Evolutionary conservation across 1,284 basidiomycete species (phyloP).

Genomic region (Papiliotrema laurentii): DNA sequence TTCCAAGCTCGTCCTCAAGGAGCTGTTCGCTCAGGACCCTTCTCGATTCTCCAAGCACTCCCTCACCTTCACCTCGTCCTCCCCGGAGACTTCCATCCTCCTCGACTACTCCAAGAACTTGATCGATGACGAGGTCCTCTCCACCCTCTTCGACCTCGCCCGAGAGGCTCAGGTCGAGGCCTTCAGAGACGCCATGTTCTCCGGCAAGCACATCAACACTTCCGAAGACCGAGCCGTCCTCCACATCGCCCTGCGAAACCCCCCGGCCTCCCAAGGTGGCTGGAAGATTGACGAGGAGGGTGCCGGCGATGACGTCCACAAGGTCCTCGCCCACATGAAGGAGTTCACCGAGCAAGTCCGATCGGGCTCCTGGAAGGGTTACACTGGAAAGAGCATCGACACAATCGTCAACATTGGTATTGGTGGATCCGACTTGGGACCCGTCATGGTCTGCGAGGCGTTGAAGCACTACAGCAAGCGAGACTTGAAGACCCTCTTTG

Average conservation of each 20-base stretch:
- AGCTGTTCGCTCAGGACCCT: slow-evolving; percentile 86
- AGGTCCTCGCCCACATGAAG: slow-evolving; percentile 86
- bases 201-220: slow-evolving; percentile 95
- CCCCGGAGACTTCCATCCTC: slow-evolving; percentile 68
- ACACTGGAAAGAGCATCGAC: slow-evolving; percentile 91
- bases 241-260: slow-evolving; percentile 87
- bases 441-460: slow-evolving; percentile 98
- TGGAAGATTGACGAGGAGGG: slow-evolving; percentile 71
- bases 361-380: slow-evolving; percentile 88
- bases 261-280: slow-evolving; percentile 54
- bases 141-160: slow-evolving; percentile 70
- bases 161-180: slow-evolving; percentile 81
- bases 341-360: slow-evolving; percentile 81
- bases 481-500: slow-evolving; percentile 82
- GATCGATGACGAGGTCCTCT: slow-evolving; percentile 78
- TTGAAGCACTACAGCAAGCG: slow-evolving; percentile 90
- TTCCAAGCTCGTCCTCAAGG: slow-evolving; percentile 73
- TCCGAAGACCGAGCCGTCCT: slow-evolving; percentile 95
- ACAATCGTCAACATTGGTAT: slow-evolving; percentile 98
- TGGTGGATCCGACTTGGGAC: slow-evolving; percentile 94
- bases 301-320: slow-evolving; percentile 68
- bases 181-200: slow-evolving; percentile 87
- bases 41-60: slow-evolving; percentile 81
- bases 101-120: slow-evolving; percentile 98
- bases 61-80: slow-evolving; percentile 64